Evolutionary conservation across 352 stramenopile genomes (phyloP), one percentile per base, ranked within the genome.

Genomic region (Pythium monospermum): DNA sequence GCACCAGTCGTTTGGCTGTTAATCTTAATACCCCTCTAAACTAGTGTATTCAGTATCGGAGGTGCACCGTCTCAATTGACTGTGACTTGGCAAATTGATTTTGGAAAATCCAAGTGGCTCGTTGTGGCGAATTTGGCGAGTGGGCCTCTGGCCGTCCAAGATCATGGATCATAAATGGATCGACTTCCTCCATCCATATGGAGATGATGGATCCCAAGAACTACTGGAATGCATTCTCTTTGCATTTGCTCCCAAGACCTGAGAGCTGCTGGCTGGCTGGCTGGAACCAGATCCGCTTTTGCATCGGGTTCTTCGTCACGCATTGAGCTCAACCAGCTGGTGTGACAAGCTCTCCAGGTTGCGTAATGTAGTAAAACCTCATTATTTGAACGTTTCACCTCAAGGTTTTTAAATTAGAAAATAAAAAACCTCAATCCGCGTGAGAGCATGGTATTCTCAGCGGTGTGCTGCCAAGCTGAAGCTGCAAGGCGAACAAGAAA

Each of bases 1-100:
- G 55, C 18, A 57, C 55, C 55, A 63, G 23, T 57, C 55, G 30
- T 63, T 63, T 36, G 26, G 40, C 55, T 57, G 48, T 40, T 5
- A 39, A 57, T 57, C 28, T 4, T 21, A 13, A 63, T 57, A 49
- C 21, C 55, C 48, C 18, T 3, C 36, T 11, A 28, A 21, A 32
- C n/a, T 19, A 27, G 21, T 26, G 3, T 59, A 32, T 39, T 13
- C 21, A 15, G 8, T 30, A 30, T 26, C 10, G 35, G 10, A 47
- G 28, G 37, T 48, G n/a, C 19, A 11, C 30, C 38, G 21, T 23
- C 6, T 11, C 21, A 12, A 18, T 28, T 18, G 13, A 16, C 30
- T 28, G 19, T 10, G 38, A 16, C 21, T 28, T 44, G 38, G n/a
- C n/a, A n/a, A n/a, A n/a, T n/a, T n/a, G n/a, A n/a, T n/a, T n/a